Evolutionary conservation across 192 early-diverging fungal species (phyloP).

Genomic region (Jimgerdemannia flammicorona): DNA sequence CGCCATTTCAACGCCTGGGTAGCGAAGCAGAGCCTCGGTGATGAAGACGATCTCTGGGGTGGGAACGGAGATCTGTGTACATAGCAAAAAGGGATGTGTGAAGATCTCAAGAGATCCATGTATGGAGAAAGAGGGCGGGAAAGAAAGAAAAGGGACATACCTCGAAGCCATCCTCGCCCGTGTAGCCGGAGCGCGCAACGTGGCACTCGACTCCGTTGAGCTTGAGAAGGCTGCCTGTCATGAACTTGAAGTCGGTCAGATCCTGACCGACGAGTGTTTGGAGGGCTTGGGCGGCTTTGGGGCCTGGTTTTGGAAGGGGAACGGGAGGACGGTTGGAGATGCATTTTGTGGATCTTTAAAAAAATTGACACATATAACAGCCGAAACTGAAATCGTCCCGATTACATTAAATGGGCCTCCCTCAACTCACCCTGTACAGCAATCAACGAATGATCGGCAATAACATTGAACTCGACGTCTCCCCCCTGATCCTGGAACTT

Average conservation of each 20-base stretch:
- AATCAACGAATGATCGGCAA: constrained; percentile 83
- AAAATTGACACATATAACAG: too few species aligned
- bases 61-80: constrained; percentile 64
- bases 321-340: constrained; percentile 8
- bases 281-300: constrained; percentile 72
- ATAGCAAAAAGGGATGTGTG: constrained; percentile 31
- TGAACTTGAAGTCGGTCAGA: constrained; percentile 82
- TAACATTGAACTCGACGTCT: constrained; percentile 81
- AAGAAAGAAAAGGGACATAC: neutral
- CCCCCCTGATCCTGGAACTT: constrained; percentile 86
- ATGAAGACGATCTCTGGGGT: constrained; percentile 63
- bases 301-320: constrained; percentile 29
- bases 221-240: constrained; percentile 72
- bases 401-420: constrained; percentile 5
- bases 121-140: neutral
- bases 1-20: constrained; percentile 82
- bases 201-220: constrained; percentile 79
- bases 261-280: constrained; percentile 50
- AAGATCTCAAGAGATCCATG: neutral
- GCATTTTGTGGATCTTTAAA: too few species aligned
- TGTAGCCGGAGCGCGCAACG: constrained; percentile 96
- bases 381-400: too few species aligned
- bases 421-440: constrained; percentile 72
- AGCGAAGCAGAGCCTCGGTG: constrained; percentile 61
- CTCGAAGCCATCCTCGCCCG: constrained; percentile 99